These are phyloP conservation scores for Umbelopsis sp. DNA, from an alignment of 192 early-diverging fungal species.

Conservation along the genomic window DNA sequence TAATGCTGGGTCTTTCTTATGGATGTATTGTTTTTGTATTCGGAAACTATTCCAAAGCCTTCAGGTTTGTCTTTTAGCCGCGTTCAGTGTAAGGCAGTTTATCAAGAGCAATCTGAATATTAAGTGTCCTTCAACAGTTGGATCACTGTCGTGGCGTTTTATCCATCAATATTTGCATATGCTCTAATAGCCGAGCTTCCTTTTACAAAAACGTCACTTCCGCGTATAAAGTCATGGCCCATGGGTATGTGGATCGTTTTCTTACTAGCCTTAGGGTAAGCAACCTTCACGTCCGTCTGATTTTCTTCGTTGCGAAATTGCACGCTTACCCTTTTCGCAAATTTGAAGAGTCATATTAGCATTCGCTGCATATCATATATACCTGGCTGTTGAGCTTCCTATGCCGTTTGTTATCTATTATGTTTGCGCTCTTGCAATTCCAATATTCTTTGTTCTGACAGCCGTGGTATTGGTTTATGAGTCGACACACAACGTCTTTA, in stretches of 20 bases:
- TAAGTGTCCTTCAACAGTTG: constrained; percentile 8
- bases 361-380: constrained; percentile 65
- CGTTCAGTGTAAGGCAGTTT: neutral
- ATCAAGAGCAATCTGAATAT: too few relatives aligned
- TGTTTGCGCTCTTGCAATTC: constrained; percentile 47
- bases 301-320: neutral
- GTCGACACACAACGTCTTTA: neutral
- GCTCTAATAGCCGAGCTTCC: constrained; percentile 65
- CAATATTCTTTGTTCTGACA: constrained; percentile 39
- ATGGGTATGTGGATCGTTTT: constrained; percentile 67
- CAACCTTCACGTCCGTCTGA: neutral
- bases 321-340: neutral
- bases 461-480: constrained; percentile 44
- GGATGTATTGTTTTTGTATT: constrained; percentile 71
- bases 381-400: constrained; percentile 38
- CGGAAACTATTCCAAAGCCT: constrained; percentile 66
- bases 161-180: constrained; percentile 54
- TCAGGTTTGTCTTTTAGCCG: neutral
- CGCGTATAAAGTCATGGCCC: constrained; percentile 64
- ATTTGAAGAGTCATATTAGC: constrained; percentile 50
- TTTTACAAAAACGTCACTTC: constrained; percentile 68
- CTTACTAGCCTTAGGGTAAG: constrained; percentile 51
- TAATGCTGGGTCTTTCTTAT: constrained; percentile 60
- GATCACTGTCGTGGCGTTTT: constrained; percentile 45
- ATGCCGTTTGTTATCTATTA: constrained; percentile 50